A percentile compares a stretch with the other conserved stretches of the same genome.
Conservation (phyloP, 495 filamentous ascomycete species). For the Chaetomidium leptoderma region DNA sequence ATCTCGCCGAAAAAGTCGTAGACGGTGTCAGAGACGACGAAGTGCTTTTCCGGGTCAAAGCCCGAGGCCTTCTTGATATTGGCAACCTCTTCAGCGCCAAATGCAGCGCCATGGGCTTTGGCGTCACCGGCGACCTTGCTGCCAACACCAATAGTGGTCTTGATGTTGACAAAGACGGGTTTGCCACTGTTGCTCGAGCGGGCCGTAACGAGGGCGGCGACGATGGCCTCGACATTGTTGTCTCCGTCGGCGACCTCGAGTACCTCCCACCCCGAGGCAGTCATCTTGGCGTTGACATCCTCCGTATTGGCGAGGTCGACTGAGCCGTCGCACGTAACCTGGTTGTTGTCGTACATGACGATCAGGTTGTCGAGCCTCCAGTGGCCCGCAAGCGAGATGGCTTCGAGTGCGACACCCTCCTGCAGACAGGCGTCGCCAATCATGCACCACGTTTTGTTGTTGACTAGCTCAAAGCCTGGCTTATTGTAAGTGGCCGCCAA, state of each 20-base stretch:
- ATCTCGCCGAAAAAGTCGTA: conserved; percentile 48
- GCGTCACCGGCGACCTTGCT: conserved; percentile 48
- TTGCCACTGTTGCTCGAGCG: conserved; percentile 41
- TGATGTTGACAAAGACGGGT: conserved; percentile 57
- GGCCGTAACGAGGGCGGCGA: conserved; percentile 45
- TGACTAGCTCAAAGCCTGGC: conserved; percentile 46
- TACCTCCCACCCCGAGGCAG: conserved; percentile 55
- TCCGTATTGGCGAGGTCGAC: conserved; percentile 54
- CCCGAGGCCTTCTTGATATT: conserved; percentile 48
- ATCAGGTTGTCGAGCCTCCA: conserved; percentile 52
- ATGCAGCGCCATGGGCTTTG: conserved; percentile 45
- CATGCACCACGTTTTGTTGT: conserved; percentile 53
- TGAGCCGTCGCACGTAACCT: conserved; percentile 56
- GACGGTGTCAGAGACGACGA: conserved; percentile 45
- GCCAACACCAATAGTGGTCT: conserved; percentile 55
- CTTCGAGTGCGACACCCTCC: conserved; percentile 58
- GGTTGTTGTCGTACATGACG: conserved; percentile 59
- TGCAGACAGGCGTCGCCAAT: conserved; percentile 57
- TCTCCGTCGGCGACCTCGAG: conserved; percentile 52
- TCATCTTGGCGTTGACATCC: conserved; percentile 57
- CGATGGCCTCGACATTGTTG: conserved; percentile 50
- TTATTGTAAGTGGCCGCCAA: conserved; percentile 52
- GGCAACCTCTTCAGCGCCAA: conserved; percentile 36
- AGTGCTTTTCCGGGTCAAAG: conserved; percentile 44
- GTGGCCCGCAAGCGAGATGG: conserved; percentile 53